These are phyloP conservation scores for Pouteria campechiana DNA, from an alignment of 179 eudicot species.

Conservation along the genomic window DNA sequence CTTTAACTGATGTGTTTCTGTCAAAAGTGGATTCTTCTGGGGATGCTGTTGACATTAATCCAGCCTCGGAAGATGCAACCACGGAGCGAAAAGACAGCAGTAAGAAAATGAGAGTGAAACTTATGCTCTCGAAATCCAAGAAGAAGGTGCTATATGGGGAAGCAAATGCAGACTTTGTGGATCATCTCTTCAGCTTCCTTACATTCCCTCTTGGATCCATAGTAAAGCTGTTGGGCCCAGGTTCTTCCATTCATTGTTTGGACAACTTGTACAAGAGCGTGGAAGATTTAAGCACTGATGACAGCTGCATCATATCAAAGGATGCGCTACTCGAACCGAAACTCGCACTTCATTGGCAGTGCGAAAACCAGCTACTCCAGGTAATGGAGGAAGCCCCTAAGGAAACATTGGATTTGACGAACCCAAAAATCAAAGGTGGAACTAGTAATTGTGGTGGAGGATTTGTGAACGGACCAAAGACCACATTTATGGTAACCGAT, in stretches of 20 bases:
- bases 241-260: neutral
- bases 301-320: neutral
- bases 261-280: slow-evolving; percentile 3
- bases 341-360: neutral
- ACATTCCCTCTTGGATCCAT: slow-evolving; percentile 3
- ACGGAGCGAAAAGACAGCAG: no score
- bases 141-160: neutral
- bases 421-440: neutral
- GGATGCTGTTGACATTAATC: neutral
- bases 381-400: neutral
- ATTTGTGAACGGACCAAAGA: neutral
- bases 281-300: neutral
- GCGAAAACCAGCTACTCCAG: slow-evolving; percentile 1
- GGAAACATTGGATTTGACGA: neutral
- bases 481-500: slow-evolving; percentile 1
- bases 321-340: slow-evolving; percentile 1
- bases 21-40: neutral
- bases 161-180: neutral
- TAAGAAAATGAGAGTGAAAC: no score
- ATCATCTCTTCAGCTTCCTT: slow-evolving; percentile 1
- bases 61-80: no score
- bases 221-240: neutral
- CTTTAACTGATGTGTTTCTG: neutral
- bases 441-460: neutral
- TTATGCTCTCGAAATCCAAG: neutral